Percentiles rank a stretch among this genome's conserved stretches.
These are phyloP conservation scores for Xanthoceras sorbifolium DNA, from an alignment of 345 rosid genomes.

Conservation along the genomic window DNA sequence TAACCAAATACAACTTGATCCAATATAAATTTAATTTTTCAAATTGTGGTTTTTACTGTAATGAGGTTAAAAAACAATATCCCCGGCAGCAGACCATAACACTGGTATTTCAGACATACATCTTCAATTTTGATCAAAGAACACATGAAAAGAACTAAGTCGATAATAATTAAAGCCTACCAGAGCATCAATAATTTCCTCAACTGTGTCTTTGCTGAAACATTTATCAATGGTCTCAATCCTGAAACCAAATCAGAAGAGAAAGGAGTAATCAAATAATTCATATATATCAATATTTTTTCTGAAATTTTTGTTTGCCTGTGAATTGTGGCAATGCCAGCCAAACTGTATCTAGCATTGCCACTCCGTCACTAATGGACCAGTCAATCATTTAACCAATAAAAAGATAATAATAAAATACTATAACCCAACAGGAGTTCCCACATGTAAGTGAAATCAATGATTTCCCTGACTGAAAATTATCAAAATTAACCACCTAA, in stretches of 20 bases:
- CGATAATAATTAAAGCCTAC: conserved; percentile 41
- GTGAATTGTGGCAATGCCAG: neutral
- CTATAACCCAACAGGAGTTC: neutral
- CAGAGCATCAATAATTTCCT: conserved; percentile 82
- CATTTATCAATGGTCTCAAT: conserved; percentile 76
- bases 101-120: neutral
- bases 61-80: neutral
- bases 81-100: neutral
- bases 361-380: neutral
- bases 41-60: neutral
- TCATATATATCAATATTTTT: conserved; percentile 2
- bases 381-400: neutral
- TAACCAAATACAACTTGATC: neutral
- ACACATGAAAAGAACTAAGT: neutral
- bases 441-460: neutral
- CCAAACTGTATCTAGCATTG: neutral
- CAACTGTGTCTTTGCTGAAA: conserved; percentile 79
- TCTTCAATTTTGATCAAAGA: neutral
- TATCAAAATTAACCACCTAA: too few relatives aligned
- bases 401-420: neutral
- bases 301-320: neutral
- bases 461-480: neutral
- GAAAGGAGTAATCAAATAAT: neutral
- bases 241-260: conserved; percentile 46
- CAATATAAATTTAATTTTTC: neutral